Evolutionary conservation across 208 protist genomes (phyloP), one percentile per base, ranked within the genome.

Genomic region (Porcisia hertigi): DNA sequence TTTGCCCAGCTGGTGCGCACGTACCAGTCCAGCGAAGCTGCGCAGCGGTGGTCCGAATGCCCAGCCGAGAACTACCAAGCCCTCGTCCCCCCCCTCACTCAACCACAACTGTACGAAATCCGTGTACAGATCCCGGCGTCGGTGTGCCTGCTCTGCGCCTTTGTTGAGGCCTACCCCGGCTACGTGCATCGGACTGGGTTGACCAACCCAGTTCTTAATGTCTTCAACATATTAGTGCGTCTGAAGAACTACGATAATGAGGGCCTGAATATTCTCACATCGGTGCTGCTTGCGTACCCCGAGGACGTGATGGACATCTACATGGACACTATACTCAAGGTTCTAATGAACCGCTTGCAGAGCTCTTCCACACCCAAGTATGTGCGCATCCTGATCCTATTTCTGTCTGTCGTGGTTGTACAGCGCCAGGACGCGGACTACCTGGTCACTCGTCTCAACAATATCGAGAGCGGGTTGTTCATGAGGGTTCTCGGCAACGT

Each of bases 1-100:
- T 83, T 99, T 39, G 79, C 98, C 12, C 95, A 98, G 80, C 81
- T 99, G 36, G 88, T 99, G 64, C 95, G 97, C 83, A 88, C 89
- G 30, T 81, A 88, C 69, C 76, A 82, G 36, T 62, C 59, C 9
- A 62, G 70, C 36, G 79, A 63, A 34, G 62, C 59, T 18, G 66
- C 64, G 34, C 79, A 73, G 71, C 70, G 71, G 23, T 47, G 53
- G 39, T 34, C 39, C 23, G 62, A 47, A 14, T 81, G 84, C 45
- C 88, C 88, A 0, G 86, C 91, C 5, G 79, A 81, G 65, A 60
- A 88, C 36, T 98, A 94, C 77, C 74, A 85, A 23, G 66, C 49
- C 12, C 72, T 98, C 1, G 69, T 94, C 39, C 79, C 83, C n/a
- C 92, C 91, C 11, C 85, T 98, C 36, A 84, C 88, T 39, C 20